Percentiles rank a stretch among this genome's conserved stretches.
Evolutionary conservation across 148 eudicot species (phyloP).

Genomic region (Rhododendron molle): DNA sequence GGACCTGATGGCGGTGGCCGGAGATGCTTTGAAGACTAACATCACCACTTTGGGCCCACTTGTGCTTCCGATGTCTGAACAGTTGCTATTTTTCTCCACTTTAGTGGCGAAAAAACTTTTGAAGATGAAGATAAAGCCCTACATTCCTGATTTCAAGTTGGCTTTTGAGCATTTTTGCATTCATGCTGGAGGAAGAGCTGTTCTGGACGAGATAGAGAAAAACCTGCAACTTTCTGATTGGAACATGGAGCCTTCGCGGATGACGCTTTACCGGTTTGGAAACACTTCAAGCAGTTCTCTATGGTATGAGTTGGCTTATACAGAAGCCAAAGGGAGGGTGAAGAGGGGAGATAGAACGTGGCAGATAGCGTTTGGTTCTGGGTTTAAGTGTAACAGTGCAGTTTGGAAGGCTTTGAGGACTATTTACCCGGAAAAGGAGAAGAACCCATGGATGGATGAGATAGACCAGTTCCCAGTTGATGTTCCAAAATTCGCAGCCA

Average conservation of each 20-base stretch:
- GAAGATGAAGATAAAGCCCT: conserved; percentile 42
- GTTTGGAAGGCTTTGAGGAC: conserved; percentile 41
- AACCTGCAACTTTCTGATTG: conserved; percentile 41
- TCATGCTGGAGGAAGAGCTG: conserved; percentile 48
- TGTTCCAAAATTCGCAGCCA: conserved; percentile 36
- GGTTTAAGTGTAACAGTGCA: conserved; percentile 47
- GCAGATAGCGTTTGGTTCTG: conserved; percentile 51
- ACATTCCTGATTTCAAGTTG: conserved; percentile 41
- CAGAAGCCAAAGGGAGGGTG: conserved; percentile 47
- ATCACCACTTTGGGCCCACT: conserved; percentile 44
- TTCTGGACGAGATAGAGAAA: conserved; percentile 43
- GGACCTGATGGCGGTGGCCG: conserved; percentile 48
- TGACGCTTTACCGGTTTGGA: conserved; percentile 44
- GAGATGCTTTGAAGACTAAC: conserved; percentile 46
- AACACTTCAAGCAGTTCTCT: conserved; percentile 46
- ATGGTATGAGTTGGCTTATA: conserved; percentile 44
- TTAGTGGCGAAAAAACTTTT: conserved; percentile 32
- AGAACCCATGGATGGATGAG: conserved; percentile 55
- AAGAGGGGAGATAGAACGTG: conserved; percentile 41
- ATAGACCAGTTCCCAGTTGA: conserved; percentile 38
- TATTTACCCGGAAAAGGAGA: conserved; percentile 33
- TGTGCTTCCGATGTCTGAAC: conserved; percentile 44
- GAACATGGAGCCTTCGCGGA: conserved; percentile 51
- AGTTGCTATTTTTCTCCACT: conserved; percentile 34
- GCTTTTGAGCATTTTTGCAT: conserved; percentile 51